Evolutionary conservation across 2,329 filamentous ascomycete species (phyloP).

Genomic region (Ophiosphaerella narmari): DNA sequence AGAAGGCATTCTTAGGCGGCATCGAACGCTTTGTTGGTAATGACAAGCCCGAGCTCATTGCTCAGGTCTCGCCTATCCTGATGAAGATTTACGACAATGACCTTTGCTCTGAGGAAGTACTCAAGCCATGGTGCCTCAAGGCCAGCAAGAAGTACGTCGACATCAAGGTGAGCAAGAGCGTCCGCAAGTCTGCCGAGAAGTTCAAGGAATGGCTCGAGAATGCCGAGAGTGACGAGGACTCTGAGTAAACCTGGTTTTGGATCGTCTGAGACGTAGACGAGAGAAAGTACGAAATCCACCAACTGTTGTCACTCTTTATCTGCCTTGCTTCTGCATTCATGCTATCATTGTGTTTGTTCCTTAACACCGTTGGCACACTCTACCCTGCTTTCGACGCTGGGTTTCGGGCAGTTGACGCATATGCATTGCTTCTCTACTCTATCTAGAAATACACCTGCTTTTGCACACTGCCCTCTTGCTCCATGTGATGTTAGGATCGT

Average conservation of each 20-base stretch:
- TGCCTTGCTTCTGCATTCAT: slow-evolving; percentile 4
- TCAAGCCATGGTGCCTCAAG: slow-evolving; percentile 90
- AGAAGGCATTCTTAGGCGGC: slow-evolving; percentile 93
- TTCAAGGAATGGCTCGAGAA: slow-evolving; percentile 90
- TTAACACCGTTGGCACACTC: slow-evolving; percentile 26
- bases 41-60: slow-evolving; percentile 77
- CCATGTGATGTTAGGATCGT: neutral
- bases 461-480: slow-evolving; percentile 1
- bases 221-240: slow-evolving; percentile 67
- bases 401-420: neutral
- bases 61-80: slow-evolving; percentile 82
- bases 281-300: slow-evolving; percentile 1
- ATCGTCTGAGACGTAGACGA: neutral
- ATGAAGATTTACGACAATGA: slow-evolving; percentile 91
- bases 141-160: slow-evolving; percentile 99
- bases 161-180: slow-evolving; percentile 85
- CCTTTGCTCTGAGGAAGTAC: slow-evolving; percentile 82
- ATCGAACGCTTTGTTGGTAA: slow-evolving; percentile 90
- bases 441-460: slow-evolving; percentile 20
- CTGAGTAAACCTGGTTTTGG: slow-evolving; percentile 21
- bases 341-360: slow-evolving; percentile 13
- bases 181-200: slow-evolving; percentile 89
- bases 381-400: slow-evolving; percentile 14
- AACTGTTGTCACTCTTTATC: slow-evolving; percentile 12
- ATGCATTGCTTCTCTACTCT: slow-evolving; percentile 12